A percentile compares a stretch with the other conserved stretches of the same genome.
phyloP scores from a whole-genome alignment of 2,329 filamentous ascomycete genomes.

The Talaromyces sp. region DNA sequence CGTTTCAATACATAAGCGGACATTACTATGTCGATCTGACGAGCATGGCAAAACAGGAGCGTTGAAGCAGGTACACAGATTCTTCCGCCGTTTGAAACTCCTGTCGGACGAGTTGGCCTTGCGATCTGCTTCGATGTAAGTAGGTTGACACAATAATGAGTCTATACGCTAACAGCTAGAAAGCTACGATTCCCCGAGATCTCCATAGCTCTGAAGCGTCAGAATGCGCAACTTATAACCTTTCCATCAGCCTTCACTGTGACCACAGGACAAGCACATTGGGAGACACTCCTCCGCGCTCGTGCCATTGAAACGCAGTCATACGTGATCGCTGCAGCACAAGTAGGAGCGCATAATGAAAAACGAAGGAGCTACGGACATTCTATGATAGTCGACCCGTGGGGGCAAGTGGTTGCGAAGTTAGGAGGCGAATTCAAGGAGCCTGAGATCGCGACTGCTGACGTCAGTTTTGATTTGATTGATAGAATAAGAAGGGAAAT shows the following conservation, averaged over 20 bases:
- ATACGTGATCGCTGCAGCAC: constrained; percentile 82
- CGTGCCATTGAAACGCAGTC: constrained; percentile 85
- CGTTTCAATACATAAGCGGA: neutral
- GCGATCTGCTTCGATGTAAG: constrained; percentile 81
- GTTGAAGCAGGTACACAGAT: constrained; percentile 66
- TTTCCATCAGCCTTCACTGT: constrained; percentile 91
- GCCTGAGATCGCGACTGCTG: constrained; percentile 48
- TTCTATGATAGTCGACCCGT: constrained; percentile 80
- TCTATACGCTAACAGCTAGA: neutral
- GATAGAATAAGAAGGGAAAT: constrained; percentile 54
- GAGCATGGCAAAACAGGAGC: constrained; percentile 36
- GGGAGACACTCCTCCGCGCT: constrained; percentile 73
- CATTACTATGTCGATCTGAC: neutral
- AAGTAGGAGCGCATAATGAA: constrained; percentile 70
- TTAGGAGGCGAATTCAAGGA: constrained; percentile 49
- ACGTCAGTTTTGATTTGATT: constrained; percentile 53
- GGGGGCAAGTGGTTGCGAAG: constrained; percentile 70
- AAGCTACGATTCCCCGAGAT: constrained; percentile 75
- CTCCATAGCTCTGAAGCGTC: constrained; percentile 61
- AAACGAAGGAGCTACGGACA: constrained; percentile 80
- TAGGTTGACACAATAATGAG: neutral
- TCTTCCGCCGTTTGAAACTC: constrained; percentile 65
- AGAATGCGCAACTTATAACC: constrained; percentile 70
- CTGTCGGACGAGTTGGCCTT: constrained; percentile 70
- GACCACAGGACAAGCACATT: constrained; percentile 79